Evolutionary conservation across 257 asterid species (phyloP), one percentile per base, ranked within the genome.

Genomic region (Solanum boliviense): DNA sequence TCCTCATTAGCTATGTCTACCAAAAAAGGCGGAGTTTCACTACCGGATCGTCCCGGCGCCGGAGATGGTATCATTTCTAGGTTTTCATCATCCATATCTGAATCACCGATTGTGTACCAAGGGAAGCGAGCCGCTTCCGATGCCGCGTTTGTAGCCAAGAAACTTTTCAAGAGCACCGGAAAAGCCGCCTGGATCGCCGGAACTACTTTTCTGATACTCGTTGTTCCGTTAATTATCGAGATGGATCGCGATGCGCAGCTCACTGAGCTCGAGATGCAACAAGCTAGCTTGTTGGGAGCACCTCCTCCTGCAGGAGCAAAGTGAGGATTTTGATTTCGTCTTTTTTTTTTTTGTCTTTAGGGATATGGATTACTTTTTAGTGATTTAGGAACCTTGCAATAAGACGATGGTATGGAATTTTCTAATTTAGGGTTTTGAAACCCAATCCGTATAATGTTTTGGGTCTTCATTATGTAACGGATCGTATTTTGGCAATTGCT

Each of bases 151-250:
- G 97, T 95, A 29, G 91, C 94, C 23, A 94, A 90, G 90, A 93
- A 92, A 72, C 98, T 94, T 41, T 90, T 93, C 74, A 93, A 91
- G 88, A 94, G 98, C 93, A 95, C 98, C 86, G 98, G 98, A 12
- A 95, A 92, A 89, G 98, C 98, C n/a, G 95, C 98, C 60, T 94
- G 98, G 98, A 92, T 94, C 46, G 91, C 89, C 86, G 97, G 98
- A n/a, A 95, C 98, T 68, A 91, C 98, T 34, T 95, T 94, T 84
- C 94, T 95, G 74, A 89, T 95, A 67, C 96, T 95, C 83, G 91
- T 88, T 32, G 97, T 95, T 60, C 98, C 98, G 9, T 91, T 95
- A 25, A 95, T 95, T 73, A 94, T 94, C 88, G 98, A 93, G 92
- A 94, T 94, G 95, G 98, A 95, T 85, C 96, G 98, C 44, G 98